Conservation (phyloP, 2,329 filamentous ascomycete genomes). For the Lecanoromycetidae sp. region DNA sequence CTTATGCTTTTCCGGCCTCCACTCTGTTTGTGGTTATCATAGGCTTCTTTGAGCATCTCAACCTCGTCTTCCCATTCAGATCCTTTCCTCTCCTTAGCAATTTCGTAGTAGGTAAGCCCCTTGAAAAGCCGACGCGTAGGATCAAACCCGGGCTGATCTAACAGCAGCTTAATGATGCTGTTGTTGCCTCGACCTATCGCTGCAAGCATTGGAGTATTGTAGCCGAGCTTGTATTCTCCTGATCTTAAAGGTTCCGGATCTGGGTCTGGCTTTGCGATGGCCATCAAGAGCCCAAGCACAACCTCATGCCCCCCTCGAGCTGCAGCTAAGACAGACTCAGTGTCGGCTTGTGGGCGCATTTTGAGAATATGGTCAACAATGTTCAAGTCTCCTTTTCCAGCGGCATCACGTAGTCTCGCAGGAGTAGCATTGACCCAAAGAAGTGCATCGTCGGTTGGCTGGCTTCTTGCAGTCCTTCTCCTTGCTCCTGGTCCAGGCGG, state of each 20-base stretch:
- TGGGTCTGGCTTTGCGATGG: conserved; percentile 52
- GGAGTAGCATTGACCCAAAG: conserved; percentile 40
- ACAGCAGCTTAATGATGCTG: conserved; percentile 67
- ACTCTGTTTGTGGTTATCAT: conserved; percentile 30
- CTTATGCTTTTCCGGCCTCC: conserved; percentile 24
- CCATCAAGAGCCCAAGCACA: conserved; percentile 66
- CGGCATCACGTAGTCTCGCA: conserved; percentile 37
- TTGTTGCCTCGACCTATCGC: conserved; percentile 83
- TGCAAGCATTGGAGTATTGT: conserved; percentile 83
- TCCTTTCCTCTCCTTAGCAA: conserved; percentile 69
- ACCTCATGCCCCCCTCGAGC: conserved; percentile 84
- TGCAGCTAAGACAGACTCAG: conserved; percentile 79
- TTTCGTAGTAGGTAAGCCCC: conserved; percentile 74
- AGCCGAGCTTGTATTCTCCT: conserved; percentile 47
- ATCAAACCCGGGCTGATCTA: conserved; percentile 69
- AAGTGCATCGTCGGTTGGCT: conserved; percentile 38
- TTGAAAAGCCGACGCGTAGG: conserved; percentile 61
- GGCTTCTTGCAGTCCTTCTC: conserved; percentile 37
- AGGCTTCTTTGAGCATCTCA: conserved; percentile 60
- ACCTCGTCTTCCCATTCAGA: conserved; percentile 86
- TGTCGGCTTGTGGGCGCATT: conserved; percentile 50
- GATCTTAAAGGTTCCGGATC: conserved; percentile 55
- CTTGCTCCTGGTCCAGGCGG: conserved; percentile 24
- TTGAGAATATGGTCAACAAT: conserved; percentile 39
- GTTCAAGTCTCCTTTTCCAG: conserved; percentile 38